Evolutionary conservation across 768 basidiomycete genomes (phyloP), one percentile per base, ranked within the genome.

Genomic region (Lactarius deliciosus): DNA sequence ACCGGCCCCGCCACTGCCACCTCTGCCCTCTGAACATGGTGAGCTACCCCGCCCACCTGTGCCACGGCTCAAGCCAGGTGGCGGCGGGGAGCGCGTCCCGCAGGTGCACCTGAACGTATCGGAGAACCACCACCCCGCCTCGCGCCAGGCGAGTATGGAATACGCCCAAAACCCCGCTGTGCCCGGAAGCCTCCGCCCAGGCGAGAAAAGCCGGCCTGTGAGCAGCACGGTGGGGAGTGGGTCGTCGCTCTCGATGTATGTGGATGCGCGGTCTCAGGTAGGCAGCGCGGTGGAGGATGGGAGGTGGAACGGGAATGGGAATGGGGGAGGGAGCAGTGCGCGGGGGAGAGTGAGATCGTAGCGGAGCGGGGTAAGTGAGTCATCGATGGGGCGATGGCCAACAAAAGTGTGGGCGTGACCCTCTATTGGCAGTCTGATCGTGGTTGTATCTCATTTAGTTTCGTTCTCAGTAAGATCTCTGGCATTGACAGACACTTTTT

Each of bases 121-220:
- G 9, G 54, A 60, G n/a, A 54, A 34, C 15, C 16, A 36, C 38
- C 55, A 61, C 9, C n/a, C 50, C 11, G 56, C 58, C 9, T 69
- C 68, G 18, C 64, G 68, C 16, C 68, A 62, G 25, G 70, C 68
- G 41, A 71, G 70, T 25, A 64, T 71, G 61, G 60, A 66, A 3
- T 47, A 60, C 38, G 57, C 55, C 28, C 58, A 45, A n/a, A 61
- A 57, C 11, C 47, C 67, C 22, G 50, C 54, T 18, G 25, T 55
- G 8, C 57, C 66, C 18, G 50, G 66, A 22, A 53, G 13, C 36
- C 25, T 32, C 20, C 43, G 54, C 5, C 25, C 30, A 25, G 65
- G 56, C 2, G 65, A 32, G 55, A 11, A 22, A 0, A 36, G 30
- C 20, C 57, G 63, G 57, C 64, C 64, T 16, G 41, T 16, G 67